Base-by-base conservation (phyloP, 2,329 filamentous ascomycete genomes). In the Orbilia javanica region DNA sequence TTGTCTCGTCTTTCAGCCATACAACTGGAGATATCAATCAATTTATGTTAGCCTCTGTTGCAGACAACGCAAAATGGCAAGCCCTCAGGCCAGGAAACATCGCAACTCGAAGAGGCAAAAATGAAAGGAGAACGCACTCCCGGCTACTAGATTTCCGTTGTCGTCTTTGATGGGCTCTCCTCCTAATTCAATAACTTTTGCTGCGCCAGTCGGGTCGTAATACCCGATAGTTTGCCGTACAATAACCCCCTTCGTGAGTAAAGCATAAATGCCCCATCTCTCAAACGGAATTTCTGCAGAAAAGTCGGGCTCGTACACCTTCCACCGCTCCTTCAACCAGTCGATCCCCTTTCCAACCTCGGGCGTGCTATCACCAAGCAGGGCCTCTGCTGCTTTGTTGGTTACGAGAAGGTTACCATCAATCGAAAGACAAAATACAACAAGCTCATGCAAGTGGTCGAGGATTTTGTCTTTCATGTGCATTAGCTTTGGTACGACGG, bases 271-370 rank as follows among this genome's bases (percentile, higher is more conserved):
- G 15, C 74, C 67, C 74, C 74, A 79, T 68, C 60, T 79, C 55
- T 79, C 74, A 52, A 79, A 79, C 52, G 74, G 74, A 34, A 79
- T 72, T 36, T 72, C 69, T 39, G 67, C 74, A 29, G 74, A 79
- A 60, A 79, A 79, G 48, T 79, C 74, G 22, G 74, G 74, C 22
- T 79, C 69, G 55, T 79, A 79, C 11, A 79, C 74, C 27, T 72
- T 79, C 74, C 74, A 79, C 18, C 74, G 67, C 29, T 79, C 74
- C 18, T 73, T 72, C 44, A 79, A n/a, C 74, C 74, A 79, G 60
- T 73, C 67, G 52, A 79, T 79, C 10, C 74, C 74, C 48, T 34
- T 63, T 31, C 74, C 74, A 44, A 79, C 74, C 20, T 68, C 68
- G 11, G 74, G 74, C 36, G 67, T 79, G 57, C 67, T 73, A 42